These are phyloP conservation scores for Ilex aquifolium DNA, from an alignment of 257 asterid species.

Conservation along the genomic window DNA sequence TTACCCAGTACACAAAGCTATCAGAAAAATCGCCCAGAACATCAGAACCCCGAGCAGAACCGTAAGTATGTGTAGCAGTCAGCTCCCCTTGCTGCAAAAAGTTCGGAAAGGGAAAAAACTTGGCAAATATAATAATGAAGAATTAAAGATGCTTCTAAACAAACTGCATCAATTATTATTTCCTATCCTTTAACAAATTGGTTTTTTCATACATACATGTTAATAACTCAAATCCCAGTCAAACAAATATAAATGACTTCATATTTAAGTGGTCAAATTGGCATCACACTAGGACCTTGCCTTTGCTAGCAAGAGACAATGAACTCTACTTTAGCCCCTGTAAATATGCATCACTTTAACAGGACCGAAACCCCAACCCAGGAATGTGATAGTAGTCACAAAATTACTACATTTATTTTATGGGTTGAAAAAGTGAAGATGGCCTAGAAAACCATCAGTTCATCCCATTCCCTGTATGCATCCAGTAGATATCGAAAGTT, in stretches of 20 bases:
- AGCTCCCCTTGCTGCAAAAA: constrained; percentile 41
- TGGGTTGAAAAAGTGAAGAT: background rate
- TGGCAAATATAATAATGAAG: background rate
- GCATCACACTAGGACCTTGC: no score
- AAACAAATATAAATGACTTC: background rate
- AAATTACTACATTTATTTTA: no score
- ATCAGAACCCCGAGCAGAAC: constrained; percentile 22
- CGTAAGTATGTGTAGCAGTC: constrained; percentile 24
- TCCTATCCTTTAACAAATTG: background rate
- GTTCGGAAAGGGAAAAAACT: background rate
- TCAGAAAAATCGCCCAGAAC: constrained; percentile 40
- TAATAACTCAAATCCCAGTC: background rate
- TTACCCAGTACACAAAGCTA: constrained; percentile 66
- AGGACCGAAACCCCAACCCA: no score
- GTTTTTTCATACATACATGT: no score
- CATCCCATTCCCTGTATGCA: background rate
- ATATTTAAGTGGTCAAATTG: background rate
- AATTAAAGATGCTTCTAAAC: background rate
- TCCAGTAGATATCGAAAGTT: background rate
- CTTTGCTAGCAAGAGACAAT: no score
- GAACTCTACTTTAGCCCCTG: no score
- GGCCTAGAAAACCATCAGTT: background rate
- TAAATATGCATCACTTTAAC: no score
- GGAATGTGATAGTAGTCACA: no score
- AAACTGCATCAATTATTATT: background rate